phyloP scores from a whole-genome alignment of 2,329 filamentous ascomycete genomes.

The Chaetomium sp. region DNA sequence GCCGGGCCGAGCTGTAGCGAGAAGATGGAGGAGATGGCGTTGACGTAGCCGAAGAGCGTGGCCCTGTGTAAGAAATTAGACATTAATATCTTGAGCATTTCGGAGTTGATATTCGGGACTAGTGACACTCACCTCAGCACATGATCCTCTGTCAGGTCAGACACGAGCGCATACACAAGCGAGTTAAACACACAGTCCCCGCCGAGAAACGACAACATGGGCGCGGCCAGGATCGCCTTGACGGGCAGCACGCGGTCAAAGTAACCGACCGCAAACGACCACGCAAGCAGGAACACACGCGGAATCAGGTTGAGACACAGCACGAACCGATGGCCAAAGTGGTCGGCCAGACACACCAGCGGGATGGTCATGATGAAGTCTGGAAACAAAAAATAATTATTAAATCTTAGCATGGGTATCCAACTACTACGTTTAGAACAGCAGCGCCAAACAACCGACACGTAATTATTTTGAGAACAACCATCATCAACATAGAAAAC shows the following conservation, averaged over 20 bases:
- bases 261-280: conserved; percentile 35
- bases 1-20: conserved; percentile 39
- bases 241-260: conserved; percentile 33
- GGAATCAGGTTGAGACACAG: conserved; percentile 41
- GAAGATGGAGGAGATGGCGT: conserved; percentile 42
- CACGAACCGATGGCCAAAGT: conserved; percentile 34
- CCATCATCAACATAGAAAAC: background rate
- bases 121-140: conserved; percentile 26
- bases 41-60: conserved; percentile 46
- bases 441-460: too few species aligned
- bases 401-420: conserved; percentile 21
- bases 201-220: conserved; percentile 39
- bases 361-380: conserved; percentile 46
- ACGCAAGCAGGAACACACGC: conserved; percentile 34
- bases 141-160: conserved; percentile 38
- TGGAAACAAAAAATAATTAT: conserved; percentile 27
- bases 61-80: conserved; percentile 28
- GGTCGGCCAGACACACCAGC: conserved; percentile 39
- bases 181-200: conserved; percentile 48
- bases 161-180: conserved; percentile 40
- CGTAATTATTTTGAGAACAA: too few species aligned
- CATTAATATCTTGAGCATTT: too few species aligned
- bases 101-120: background rate
- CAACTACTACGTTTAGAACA: too few species aligned
- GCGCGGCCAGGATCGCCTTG: conserved; percentile 35